Evolutionary conservation across 192 early-diverging fungal genomes (phyloP), one percentile per base, ranked within the genome.

Genomic region (Gaertneriomyces semiglobifer): DNA sequence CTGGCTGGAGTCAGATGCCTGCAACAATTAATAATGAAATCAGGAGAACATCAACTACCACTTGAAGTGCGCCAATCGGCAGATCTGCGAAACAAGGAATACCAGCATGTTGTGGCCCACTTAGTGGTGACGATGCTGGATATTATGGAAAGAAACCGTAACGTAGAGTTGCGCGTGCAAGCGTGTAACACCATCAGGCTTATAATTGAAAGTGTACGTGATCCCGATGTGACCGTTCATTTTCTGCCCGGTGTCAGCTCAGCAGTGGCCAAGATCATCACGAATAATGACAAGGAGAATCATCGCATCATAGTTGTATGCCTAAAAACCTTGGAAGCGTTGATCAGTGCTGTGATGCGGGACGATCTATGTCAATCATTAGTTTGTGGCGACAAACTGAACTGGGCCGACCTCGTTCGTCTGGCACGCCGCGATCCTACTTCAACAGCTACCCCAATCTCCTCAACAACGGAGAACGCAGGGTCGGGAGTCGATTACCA

Each of bases 71-170:
- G 48, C 19, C 45, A 20, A 14, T 7, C 12, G n/a, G 9, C 45
- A 4, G 59, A 14, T 41, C 59, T 44, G 18, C 18, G 5, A 11
- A 61, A 14, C 11, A 16, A 11, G 20, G 57, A 65, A 20, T 66
- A 66, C 39, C 70, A 72, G 51, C 70, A 55, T 7, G 58, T 46
- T 20, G 46, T 72, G 43, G 70, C 63, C 5, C 70, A 72, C 59
- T 14, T 53, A 43, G 58, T 72, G 19, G 20, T 59, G 14, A 57
- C 66, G n/a, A 54, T 72, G 10, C 58, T 72, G 11, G 63, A 72
- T 7, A 25, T 60, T 16, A 44, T 66, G 18, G 56, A 65, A 4
- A 46, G n/a, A 6, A 64, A 59, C 8, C 64, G 63, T 20, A 58
- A 60, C 44, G n/a, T 60, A 4, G 42, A 60, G 14, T 41, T 72